A percentile compares a stretch with the other conserved stretches of the same genome.
These are phyloP conservation scores for Fusarium sp. DNA, from an alignment of 2,329 filamentous ascomycete species.

Conservation along the genomic window DNA sequence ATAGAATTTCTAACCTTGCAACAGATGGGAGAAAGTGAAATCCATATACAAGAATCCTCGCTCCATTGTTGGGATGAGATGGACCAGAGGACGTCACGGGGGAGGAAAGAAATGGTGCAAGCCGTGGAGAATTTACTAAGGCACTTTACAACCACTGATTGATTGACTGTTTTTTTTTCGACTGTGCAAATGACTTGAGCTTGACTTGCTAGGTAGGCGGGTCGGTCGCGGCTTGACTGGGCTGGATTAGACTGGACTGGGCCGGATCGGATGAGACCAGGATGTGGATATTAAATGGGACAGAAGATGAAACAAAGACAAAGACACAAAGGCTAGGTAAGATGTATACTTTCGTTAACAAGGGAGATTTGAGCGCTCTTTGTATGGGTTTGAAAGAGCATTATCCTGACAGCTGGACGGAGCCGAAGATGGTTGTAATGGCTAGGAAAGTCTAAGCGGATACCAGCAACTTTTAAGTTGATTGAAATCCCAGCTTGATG, in stretches of 20 bases:
- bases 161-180: neutral
- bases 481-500: neutral
- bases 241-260: neutral
- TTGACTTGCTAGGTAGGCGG: conserved; percentile 1
- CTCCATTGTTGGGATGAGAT: conserved; percentile 42
- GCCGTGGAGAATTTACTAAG: conserved; percentile 28
- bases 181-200: neutral
- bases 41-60: conserved; percentile 42
- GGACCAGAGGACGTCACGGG: conserved; percentile 29
- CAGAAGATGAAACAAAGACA: conserved; percentile 13
- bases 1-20: conserved; percentile 46
- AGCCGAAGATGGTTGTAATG: neutral
- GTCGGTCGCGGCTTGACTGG: neutral
- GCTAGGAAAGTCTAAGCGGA: neutral
- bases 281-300: neutral
- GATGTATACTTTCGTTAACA: neutral
- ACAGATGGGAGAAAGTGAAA: conserved; percentile 36
- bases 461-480: neutral
- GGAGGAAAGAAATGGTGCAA: conserved; percentile 30
- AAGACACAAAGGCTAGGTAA: neutral
- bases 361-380: conserved; percentile 1
- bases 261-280: neutral
- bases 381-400: neutral
- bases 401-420: neutral
- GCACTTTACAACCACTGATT: conserved; percentile 3